Conservation (phyloP, 2,329 filamentous ascomycete genomes). For the Ophiognomonia clavigignenti-juglandacearum region DNA sequence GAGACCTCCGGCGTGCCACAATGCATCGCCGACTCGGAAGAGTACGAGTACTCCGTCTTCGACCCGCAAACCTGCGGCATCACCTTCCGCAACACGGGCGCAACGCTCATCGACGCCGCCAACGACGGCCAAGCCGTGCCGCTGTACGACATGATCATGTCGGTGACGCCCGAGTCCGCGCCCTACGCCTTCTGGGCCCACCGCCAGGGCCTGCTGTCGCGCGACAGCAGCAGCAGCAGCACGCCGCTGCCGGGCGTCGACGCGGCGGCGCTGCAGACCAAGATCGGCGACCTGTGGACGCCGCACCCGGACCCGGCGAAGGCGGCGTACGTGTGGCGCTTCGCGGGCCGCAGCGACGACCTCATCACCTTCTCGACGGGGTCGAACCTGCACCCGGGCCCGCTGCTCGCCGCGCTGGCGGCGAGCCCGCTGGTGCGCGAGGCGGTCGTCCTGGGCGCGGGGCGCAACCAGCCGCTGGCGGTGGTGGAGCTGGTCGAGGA, state of each 20-base stretch:
- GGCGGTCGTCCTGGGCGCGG: conserved; percentile 6
- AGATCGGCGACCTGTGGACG: conserved; percentile 18
- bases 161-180: conserved; percentile 10
- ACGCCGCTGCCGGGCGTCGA: background rate
- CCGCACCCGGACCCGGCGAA: conserved; percentile 19
- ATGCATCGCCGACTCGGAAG: conserved; percentile 12
- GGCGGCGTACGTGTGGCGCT: conserved; percentile 17
- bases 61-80: conserved; percentile 17
- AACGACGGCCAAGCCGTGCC: background rate
- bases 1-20: conserved; percentile 15
- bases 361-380: conserved; percentile 10
- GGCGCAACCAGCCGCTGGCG: conserved; percentile 8
- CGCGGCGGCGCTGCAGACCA: conserved; percentile 8
- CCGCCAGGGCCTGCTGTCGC: conserved; percentile 7
- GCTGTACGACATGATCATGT: conserved; percentile 19
- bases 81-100: conserved; percentile 13
- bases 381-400: conserved; percentile 7
- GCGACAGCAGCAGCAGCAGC: conserved; percentile 5
- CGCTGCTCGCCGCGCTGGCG: conserved; percentile 3
- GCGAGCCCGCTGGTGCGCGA: background rate
- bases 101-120: conserved; percentile 11
- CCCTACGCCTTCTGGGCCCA: conserved; percentile 13
- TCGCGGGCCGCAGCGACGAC: conserved; percentile 20
- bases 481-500: conserved; percentile 8
- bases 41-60: conserved; percentile 17